Evolutionary conservation across 1,284 basidiomycete genomes (phyloP).

Genomic region (Ustilago lituana): DNA sequence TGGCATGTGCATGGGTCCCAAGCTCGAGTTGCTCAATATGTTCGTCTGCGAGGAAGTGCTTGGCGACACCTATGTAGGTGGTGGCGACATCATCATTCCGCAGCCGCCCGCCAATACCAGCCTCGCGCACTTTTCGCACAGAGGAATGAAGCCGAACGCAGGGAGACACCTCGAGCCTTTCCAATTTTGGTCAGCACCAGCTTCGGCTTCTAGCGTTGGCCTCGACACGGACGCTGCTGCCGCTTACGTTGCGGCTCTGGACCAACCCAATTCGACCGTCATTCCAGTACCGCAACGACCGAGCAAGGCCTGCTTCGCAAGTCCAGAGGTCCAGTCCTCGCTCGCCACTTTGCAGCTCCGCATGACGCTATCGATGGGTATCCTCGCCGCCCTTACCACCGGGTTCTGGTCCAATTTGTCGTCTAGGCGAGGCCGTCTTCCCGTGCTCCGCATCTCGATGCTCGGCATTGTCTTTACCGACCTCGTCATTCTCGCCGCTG

Average conservation of each 20-base stretch:
- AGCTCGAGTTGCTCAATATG: slow-evolving; percentile 60
- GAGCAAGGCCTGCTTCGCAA: slow-evolving; percentile 44
- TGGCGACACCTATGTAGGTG: slow-evolving; percentile 32
- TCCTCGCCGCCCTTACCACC: slow-evolving; percentile 82
- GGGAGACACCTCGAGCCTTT: slow-evolving; percentile 9
- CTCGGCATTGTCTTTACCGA: slow-evolving; percentile 80
- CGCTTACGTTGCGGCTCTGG: slow-evolving; percentile 20
- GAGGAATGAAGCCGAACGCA: background rate
- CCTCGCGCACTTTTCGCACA: background rate
- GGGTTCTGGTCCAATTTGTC: slow-evolving; percentile 88
- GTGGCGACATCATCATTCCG: slow-evolving; percentile 21
- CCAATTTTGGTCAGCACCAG: slow-evolving; percentile 21
- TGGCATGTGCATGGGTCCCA: slow-evolving; percentile 60
- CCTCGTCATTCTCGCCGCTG: slow-evolving; percentile 62
- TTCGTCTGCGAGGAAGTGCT: slow-evolving; percentile 59
- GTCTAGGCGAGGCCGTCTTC: slow-evolving; percentile 80
- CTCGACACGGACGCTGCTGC: slow-evolving; percentile 10
- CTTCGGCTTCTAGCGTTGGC: background rate
- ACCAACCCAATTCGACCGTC: slow-evolving; percentile 30
- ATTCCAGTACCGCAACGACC: slow-evolving; percentile 32
- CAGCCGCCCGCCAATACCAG: slow-evolving; percentile 8
- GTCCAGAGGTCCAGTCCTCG: slow-evolving; percentile 48
- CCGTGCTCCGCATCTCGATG: slow-evolving; percentile 77
- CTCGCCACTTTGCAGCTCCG: slow-evolving; percentile 53
- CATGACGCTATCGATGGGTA: slow-evolving; percentile 80